These are phyloP conservation scores for Solanum medicagineum DNA, from an alignment of 257 asterid genomes.

Conservation along the genomic window DNA sequence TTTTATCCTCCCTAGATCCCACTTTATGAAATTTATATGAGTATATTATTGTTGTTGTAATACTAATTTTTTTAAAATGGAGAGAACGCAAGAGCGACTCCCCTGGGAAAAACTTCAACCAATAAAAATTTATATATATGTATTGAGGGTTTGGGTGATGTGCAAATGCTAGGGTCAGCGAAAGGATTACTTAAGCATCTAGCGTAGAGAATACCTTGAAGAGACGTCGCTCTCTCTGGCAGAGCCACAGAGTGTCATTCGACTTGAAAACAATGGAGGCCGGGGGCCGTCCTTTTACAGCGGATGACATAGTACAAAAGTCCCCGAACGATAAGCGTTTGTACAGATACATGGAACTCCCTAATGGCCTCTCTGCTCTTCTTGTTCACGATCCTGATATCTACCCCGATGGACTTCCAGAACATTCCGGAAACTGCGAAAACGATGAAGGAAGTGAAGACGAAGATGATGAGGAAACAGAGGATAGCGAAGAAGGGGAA, in stretches of 20 bases:
- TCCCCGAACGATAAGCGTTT: constrained; percentile 78
- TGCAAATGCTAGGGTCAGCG: neutral
- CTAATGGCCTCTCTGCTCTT: constrained; percentile 78
- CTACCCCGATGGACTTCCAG: constrained; percentile 25
- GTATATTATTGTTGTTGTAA: too few species aligned
- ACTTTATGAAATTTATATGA: too few species aligned
- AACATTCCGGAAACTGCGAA: neutral
- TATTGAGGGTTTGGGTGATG: too few species aligned
- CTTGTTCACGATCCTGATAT: constrained; percentile 97
- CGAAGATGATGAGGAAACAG: constrained; percentile 19
- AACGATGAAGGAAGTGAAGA: constrained; percentile 18
- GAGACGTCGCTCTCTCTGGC: neutral
- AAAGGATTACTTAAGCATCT: neutral
- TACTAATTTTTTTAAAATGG: too few species aligned
- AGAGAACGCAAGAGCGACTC: too few species aligned
- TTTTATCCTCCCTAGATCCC: too few species aligned
- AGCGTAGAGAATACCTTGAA: neutral
- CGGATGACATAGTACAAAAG: constrained; percentile 65
- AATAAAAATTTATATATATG: too few species aligned
- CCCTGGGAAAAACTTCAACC: too few species aligned
- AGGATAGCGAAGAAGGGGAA: constrained; percentile 18
- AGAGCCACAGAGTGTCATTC: neutral
- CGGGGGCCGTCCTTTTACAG: constrained; percentile 43
- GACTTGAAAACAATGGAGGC: constrained; percentile 28
- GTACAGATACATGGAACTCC: constrained; percentile 72